Base-by-base conservation (phyloP, 257 asterid species). In the Plantago elongata region DNA sequence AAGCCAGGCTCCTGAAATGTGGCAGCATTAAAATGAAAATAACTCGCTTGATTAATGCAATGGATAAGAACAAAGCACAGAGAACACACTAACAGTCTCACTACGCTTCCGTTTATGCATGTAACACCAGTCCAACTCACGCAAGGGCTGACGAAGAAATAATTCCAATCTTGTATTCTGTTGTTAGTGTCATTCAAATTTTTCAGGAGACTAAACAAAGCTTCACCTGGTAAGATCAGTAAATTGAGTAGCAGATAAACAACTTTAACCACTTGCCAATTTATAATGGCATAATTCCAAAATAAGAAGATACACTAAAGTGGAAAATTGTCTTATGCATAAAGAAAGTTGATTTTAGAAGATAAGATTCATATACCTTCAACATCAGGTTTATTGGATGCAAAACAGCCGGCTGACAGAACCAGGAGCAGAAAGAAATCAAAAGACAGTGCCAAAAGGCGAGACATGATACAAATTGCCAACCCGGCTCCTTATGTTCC, bases 81-180 rank as follows among this genome's bases (percentile, higher is more conserved):
- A 64, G 29, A 57, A 64, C 70, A 45, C 64, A 75, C 87, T 81
- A 38, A 90, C 98, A 90, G 66, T 46, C 95, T 79, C 47, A 78
- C 78, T 17, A 90, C 96, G 14, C 72, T 69, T 72, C 89, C 96
- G 27, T 88, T 70, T 70, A 29, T 62, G 67, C 98, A 90, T 5
- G 96, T 81, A 50, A 90, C 94, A 51, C 79, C 81, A 62, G 95
- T 79, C 96, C 96, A 90, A 65, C 96, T 90, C 76, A 65, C 71
- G 74, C 98, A 90, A 30, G 98, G 98, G 81, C 92, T 84, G 43
- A 90, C 98, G 37, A 85, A 75, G 76, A 64, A 27, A 60, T 10
- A 12, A 56, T 88, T 76, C 98, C 98, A 90, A 68, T 84, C 83
- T 7, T 14, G 64, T 48, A 88, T 72, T 63, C 65, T 78, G 60